Conservation (phyloP, 805 yeast genomes). For the Lipomyces mesembrius region DNA sequence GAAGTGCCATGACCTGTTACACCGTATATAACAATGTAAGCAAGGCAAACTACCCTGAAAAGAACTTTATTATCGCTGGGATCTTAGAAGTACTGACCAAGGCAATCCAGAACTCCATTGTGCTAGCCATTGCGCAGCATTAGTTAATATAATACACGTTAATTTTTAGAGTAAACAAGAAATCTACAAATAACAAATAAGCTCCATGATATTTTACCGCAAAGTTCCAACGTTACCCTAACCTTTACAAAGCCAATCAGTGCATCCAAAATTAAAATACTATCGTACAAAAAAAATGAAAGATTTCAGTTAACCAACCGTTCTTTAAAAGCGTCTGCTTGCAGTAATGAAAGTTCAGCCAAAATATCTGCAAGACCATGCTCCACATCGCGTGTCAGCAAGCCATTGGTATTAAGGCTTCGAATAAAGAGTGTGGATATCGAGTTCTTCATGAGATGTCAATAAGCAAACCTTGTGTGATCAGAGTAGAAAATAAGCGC, state of each 20-base stretch:
- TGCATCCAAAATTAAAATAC: neutral
- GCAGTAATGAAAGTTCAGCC: slow-evolving; percentile 3
- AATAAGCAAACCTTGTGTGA: neutral
- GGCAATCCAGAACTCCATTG: too few relatives aligned
- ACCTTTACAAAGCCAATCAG: neutral
- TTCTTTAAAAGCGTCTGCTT: neutral
- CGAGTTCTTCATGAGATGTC: slow-evolving; percentile 38
- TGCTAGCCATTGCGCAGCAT: too few relatives aligned
- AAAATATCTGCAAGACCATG: neutral
- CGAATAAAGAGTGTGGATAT: slow-evolving; percentile 42
- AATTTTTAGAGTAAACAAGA: neutral
- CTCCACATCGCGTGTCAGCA: neutral
- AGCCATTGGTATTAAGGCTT: slow-evolving; percentile 6
- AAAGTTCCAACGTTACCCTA: neutral
- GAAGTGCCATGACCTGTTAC: too few relatives aligned
- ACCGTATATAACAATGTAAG: too few relatives aligned
- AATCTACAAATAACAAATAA: neutral
- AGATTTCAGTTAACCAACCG: neutral
- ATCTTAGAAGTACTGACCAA: too few relatives aligned
- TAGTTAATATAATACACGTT: neutral
- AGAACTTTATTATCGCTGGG: too few relatives aligned
- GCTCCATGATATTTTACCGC: neutral
- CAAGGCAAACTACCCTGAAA: too few relatives aligned
- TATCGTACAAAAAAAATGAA: neutral
- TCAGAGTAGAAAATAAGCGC: neutral